Percentiles rank a stretch among this genome's conserved stretches.
These are phyloP conservation scores for Fusarium sp. DNA, from an alignment of 2,329 filamentous ascomycete species.

Conservation along the genomic window DNA sequence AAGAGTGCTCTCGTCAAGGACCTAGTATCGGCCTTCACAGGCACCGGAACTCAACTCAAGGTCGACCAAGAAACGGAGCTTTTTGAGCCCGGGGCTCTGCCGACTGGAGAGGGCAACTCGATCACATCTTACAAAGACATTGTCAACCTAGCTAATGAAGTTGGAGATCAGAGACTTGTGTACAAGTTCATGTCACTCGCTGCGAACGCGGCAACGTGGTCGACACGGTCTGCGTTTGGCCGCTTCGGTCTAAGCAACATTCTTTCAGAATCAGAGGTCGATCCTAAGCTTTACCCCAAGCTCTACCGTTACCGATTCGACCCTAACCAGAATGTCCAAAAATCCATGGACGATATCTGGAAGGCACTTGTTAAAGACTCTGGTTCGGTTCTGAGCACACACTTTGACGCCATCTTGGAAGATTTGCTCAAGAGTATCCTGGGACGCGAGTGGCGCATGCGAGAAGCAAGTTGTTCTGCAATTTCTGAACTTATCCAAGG, in stretches of 20 bases:
- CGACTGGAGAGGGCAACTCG: constrained; percentile 88
- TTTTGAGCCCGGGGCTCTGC: constrained; percentile 89
- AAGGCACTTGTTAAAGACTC: constrained; percentile 93
- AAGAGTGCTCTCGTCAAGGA: constrained; percentile 88
- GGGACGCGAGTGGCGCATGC: constrained; percentile 91
- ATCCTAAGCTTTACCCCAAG: constrained; percentile 95
- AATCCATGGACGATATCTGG: constrained; percentile 99
- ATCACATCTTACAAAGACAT: constrained; percentile 98
- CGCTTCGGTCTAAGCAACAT: constrained; percentile 93
- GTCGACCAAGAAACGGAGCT: constrained; percentile 92
- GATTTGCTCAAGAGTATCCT: constrained; percentile 88
- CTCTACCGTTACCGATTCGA: constrained; percentile 95
- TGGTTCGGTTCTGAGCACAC: constrained; percentile 75
- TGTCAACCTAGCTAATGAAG: constrained; percentile 92
- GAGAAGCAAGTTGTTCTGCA: constrained; percentile 91
- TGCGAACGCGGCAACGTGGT: constrained; percentile 96
- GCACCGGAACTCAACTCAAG: constrained; percentile 77
- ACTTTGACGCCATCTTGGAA: constrained; percentile 90
- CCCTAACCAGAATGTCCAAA: constrained; percentile 90
- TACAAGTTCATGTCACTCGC: constrained; percentile 99
- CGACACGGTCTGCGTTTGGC: constrained; percentile 94
- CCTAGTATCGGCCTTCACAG: constrained; percentile 88
- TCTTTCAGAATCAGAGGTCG: constrained; percentile 85
- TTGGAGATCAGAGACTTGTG: constrained; percentile 93
- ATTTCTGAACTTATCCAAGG: constrained; percentile 90